A percentile compares a stretch with the other conserved stretches of the same genome.
Evolutionary conservation across 768 basidiomycete genomes (phyloP).

Genomic region (Neoboletus magnificus): DNA sequence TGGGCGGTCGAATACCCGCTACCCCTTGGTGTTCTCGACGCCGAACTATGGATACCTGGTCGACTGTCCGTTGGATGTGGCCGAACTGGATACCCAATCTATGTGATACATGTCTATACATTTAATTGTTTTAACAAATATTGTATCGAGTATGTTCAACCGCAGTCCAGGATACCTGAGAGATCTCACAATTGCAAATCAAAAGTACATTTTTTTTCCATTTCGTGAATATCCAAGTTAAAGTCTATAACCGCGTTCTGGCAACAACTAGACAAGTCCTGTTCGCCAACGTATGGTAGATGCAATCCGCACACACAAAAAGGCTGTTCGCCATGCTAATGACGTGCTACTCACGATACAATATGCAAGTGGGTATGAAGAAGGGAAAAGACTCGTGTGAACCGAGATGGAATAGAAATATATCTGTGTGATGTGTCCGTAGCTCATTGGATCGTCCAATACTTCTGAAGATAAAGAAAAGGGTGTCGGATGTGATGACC

Average conservation of each 20-base stretch:
- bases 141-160: background rate
- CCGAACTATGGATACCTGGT: conserved; percentile 7
- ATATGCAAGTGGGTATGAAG: background rate
- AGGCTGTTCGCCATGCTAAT: background rate
- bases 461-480: background rate
- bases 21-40: background rate
- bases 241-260: background rate
- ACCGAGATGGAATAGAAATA: conserved; percentile 7
- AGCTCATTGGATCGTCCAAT: background rate
- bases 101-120: conserved; percentile 5
- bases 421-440: conserved; percentile 16
- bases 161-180: background rate
- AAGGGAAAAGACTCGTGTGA: conserved; percentile 1
- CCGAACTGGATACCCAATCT: background rate
- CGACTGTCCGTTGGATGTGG: background rate
- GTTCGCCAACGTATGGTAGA: conserved; percentile 2
- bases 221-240: background rate
- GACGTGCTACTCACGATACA: conserved; percentile 10
- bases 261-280: background rate
- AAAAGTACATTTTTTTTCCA: background rate
- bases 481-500: background rate
- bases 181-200: background rate
- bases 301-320: background rate
- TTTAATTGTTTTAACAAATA: background rate
- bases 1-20: background rate